Evolutionary conservation across 139 green algal species (phyloP).

Genomic region (Zygnema cylindricum): DNA sequence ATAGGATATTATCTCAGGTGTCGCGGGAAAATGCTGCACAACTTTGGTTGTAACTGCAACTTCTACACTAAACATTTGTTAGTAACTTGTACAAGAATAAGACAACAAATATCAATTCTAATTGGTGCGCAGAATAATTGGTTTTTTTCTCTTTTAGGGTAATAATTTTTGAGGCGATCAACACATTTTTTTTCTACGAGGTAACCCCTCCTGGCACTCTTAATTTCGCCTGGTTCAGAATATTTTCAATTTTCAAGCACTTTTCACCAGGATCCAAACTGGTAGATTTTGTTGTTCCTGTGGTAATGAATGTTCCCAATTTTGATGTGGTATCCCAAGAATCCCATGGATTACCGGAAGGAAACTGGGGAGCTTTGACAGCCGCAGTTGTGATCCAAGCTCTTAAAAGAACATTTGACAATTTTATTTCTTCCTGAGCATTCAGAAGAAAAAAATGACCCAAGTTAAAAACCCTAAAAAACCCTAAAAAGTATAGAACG

Average conservation of each 20-base stretch:
- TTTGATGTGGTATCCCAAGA: not conserved
- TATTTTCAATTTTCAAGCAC: not conserved
- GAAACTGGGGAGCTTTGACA: not conserved
- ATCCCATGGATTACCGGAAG: not conserved
- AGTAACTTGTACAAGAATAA: no score
- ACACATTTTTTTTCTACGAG: no score
- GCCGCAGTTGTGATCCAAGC: not conserved
- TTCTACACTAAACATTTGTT: no score
- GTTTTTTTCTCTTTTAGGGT: no score
- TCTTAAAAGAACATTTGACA: not conserved
- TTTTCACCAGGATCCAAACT: not conserved
- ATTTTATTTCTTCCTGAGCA: not conserved
- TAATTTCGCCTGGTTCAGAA: not conserved
- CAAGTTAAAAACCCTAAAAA: not conserved
- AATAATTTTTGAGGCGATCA: no score
- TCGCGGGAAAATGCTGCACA: no score
- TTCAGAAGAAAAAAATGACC: not conserved
- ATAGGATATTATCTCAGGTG: no score
- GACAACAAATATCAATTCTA: no score
- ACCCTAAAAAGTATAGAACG: not conserved
- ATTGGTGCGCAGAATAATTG: no score
- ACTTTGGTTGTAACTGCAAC: no score
- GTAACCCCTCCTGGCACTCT: no score
- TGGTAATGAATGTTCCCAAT: not conserved
- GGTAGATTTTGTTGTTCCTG: not conserved